A percentile compares a stretch with the other conserved stretches of the same genome.
phyloP scores from a whole-genome alignment of 1,284 basidiomycete genomes.

The Coniferiporia sulphurascens region DNA sequence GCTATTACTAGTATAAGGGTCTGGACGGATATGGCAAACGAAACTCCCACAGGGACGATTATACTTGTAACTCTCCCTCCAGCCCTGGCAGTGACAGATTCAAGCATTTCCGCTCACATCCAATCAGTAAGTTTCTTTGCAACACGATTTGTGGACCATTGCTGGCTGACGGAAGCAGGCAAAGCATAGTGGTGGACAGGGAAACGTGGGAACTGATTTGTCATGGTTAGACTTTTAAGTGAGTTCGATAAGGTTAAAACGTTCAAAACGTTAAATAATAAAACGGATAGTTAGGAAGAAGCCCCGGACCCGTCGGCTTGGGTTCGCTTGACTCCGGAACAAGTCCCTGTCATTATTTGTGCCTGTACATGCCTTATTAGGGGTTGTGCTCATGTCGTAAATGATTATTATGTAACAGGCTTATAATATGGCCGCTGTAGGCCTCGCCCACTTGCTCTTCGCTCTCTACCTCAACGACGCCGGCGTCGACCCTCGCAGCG shows the following conservation, averaged over 20 bases:
- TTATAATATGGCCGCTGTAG: not conserved
- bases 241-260: not conserved
- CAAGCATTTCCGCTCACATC: not conserved
- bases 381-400: not conserved
- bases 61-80: not conserved
- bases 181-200: not conserved
- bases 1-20: not conserved
- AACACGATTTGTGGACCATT: too few species aligned
- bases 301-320: not conserved
- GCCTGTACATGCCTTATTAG: not conserved
- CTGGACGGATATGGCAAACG: slow-evolving; percentile 1
- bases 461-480: slow-evolving; percentile 5
- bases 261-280: not conserved
- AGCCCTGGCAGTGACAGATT: not conserved
- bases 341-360: not conserved
- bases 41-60: not conserved
- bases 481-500: slow-evolving; percentile 19
- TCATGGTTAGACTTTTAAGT: slow-evolving; percentile 8
- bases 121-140: not conserved
- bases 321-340: not conserved
- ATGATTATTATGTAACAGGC: slow-evolving; percentile 7
- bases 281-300: not conserved
- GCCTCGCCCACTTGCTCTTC: not conserved
- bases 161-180: not conserved
- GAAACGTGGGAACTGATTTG: slow-evolving; percentile 4